These are phyloP conservation scores for Emmonsia crescens DNA, from an alignment of 2,329 filamentous ascomycete genomes.

Conservation along the genomic window DNA sequence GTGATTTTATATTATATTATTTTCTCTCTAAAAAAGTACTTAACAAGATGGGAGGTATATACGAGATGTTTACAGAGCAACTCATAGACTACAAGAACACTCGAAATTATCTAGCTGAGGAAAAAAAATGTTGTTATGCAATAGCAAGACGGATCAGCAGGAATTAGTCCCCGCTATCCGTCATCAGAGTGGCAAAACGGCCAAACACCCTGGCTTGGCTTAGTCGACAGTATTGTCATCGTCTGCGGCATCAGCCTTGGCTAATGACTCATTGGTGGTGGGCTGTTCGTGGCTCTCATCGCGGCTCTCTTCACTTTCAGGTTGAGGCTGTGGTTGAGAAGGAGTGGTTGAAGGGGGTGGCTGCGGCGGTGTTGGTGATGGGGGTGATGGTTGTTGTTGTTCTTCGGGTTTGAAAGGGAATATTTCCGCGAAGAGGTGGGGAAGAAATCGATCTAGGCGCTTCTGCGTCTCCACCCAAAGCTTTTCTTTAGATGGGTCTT, in stretches of 20 bases:
- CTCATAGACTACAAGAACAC: not conserved
- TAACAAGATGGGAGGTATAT: not conserved
- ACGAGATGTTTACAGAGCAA: not conserved
- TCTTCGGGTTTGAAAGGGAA: conserved; percentile 35
- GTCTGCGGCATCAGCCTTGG: not conserved
- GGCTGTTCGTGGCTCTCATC: not conserved
- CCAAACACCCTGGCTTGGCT: not conserved
- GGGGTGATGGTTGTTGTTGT: not conserved
- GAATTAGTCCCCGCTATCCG: not conserved
- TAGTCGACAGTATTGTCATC: not conserved
- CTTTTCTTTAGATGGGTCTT: conserved; percentile 40
- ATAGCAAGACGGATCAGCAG: not conserved
- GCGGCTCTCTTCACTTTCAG: not conserved
- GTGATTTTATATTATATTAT: not conserved
- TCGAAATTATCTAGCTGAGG: not conserved
- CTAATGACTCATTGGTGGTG: not conserved
- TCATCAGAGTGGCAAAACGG: not conserved
- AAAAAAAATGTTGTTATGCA: not conserved
- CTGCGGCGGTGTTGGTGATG: not conserved
- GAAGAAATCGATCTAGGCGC: conserved; percentile 50
- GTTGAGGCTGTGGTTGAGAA: not conserved
- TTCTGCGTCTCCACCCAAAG: conserved; percentile 53
- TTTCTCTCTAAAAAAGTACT: not conserved
- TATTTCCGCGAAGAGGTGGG: conserved; percentile 47
- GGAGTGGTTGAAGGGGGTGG: not conserved